Conservation (phyloP, 2,329 filamentous ascomycete species). For the Hypoxylon sp. region DNA sequence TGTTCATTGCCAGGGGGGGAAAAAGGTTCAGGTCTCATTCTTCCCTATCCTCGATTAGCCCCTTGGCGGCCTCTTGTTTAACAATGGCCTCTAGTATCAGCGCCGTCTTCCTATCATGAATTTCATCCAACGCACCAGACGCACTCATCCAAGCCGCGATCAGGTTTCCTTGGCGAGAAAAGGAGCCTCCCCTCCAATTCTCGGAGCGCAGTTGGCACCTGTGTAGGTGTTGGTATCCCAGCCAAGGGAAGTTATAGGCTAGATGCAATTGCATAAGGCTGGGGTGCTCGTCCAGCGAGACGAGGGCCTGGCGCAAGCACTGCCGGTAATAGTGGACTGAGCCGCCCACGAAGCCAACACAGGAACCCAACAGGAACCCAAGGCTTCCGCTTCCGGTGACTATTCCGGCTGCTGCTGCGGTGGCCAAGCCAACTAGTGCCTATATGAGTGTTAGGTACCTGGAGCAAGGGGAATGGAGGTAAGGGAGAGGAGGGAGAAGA, state of each 20-base stretch:
- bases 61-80: constrained; percentile 39
- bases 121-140: constrained; percentile 41
- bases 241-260: constrained; percentile 44
- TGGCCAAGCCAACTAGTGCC: constrained; percentile 40
- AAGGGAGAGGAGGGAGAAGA: background rate
- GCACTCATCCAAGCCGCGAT: constrained; percentile 47
- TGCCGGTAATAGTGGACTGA: constrained; percentile 42
- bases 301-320: constrained; percentile 38
- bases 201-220: constrained; percentile 25
- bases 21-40: background rate
- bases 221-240: constrained; percentile 33
- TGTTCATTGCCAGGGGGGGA: background rate
- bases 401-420: constrained; percentile 35
- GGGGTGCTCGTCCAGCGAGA: constrained; percentile 41
- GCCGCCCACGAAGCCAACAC: constrained; percentile 39
- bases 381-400: constrained; percentile 37
- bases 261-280: constrained; percentile 43
- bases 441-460: constrained; percentile 2
- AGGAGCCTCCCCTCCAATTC: constrained; percentile 30
- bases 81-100: constrained; percentile 38
- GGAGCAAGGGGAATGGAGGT: background rate
- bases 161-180: constrained; percentile 41
- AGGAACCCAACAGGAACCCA: constrained; percentile 41
- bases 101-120: constrained; percentile 41
- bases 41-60: constrained; percentile 30